phyloP scores from a whole-genome alignment of 2,329 filamentous ascomycete species.

The Fusarium mangiferae region DNA sequence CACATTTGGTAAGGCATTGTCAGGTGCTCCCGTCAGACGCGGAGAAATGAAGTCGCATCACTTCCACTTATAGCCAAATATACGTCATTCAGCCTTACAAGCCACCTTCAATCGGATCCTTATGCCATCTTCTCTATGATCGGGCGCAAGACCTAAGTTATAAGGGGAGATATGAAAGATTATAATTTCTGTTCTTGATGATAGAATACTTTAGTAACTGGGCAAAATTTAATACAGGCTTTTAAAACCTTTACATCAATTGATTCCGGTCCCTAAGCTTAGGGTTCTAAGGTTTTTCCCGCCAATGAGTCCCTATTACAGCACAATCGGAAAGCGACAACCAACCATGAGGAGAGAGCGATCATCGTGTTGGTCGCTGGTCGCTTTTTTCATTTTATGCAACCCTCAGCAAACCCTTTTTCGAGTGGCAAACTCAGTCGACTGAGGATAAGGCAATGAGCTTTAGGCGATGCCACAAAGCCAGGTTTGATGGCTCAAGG shows the following conservation, averaged over 20 bases:
- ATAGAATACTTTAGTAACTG: neutral
- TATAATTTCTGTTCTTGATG: no score
- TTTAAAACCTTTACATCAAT: neutral
- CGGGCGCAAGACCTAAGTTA: neutral
- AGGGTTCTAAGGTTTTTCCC: neutral
- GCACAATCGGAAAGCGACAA: neutral
- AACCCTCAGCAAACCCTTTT: neutral
- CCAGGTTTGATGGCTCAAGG: no score
- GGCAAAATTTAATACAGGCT: neutral
- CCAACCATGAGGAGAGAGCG: neutral
- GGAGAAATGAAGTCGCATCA: neutral
- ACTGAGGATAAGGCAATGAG: neutral
- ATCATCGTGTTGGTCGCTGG: neutral
- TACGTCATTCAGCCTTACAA: neutral
- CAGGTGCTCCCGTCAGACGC: neutral
- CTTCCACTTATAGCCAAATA: neutral
- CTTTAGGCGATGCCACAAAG: no score
- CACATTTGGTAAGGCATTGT: fast-evolving
- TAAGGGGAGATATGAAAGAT: no score
- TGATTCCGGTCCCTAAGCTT: neutral
- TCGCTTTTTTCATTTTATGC: neutral
- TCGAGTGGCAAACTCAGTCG: no score
- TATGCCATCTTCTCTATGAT: fast-evolving
- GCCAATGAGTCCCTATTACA: neutral
- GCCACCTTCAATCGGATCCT: neutral